Evolutionary conservation across 805 yeast species (phyloP).

Genomic region (Ogataea ganodermae): DNA sequence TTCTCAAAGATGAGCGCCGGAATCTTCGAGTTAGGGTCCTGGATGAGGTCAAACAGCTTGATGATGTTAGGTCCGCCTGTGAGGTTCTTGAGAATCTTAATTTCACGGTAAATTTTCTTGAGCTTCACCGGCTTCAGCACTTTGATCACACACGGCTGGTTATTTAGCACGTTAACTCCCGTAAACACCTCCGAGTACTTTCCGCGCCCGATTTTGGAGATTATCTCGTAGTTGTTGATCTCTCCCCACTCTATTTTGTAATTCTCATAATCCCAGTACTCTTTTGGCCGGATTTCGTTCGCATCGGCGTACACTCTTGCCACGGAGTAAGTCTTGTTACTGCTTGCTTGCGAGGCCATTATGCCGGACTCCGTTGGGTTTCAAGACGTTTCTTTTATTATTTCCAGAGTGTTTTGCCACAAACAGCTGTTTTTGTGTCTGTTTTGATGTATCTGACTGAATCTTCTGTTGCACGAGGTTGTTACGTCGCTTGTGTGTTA

Average conservation of each 20-base stretch:
- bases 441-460: no score
- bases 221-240: constrained; percentile 82
- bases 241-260: constrained; percentile 80
- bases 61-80: constrained; percentile 83
- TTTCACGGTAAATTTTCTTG: constrained; percentile 89
- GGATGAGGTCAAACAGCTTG: constrained; percentile 75
- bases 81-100: constrained; percentile 81
- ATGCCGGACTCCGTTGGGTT: constrained; percentile 6
- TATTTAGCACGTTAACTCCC: constrained; percentile 67
- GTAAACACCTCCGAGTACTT: constrained; percentile 92
- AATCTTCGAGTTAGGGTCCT: constrained; percentile 81
- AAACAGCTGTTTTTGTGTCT: no score
- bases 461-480: no score
- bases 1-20: constrained; percentile 89
- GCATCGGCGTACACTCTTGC: constrained; percentile 82
- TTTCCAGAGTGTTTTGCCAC: no score
- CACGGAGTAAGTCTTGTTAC: constrained; percentile 32
- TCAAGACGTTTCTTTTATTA: not conserved
- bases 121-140: constrained; percentile 91
- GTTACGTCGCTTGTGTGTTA: not conserved
- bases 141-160: constrained; percentile 77
- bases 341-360: constrained; percentile 9
- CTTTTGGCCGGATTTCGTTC: constrained; percentile 70
- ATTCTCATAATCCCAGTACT: constrained; percentile 81
- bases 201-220: constrained; percentile 86